Evolutionary conservation across 495 filamentous ascomycete genomes (phyloP), one percentile per base, ranked within the genome.

Genomic region (Parachaetomium inaequale): DNA sequence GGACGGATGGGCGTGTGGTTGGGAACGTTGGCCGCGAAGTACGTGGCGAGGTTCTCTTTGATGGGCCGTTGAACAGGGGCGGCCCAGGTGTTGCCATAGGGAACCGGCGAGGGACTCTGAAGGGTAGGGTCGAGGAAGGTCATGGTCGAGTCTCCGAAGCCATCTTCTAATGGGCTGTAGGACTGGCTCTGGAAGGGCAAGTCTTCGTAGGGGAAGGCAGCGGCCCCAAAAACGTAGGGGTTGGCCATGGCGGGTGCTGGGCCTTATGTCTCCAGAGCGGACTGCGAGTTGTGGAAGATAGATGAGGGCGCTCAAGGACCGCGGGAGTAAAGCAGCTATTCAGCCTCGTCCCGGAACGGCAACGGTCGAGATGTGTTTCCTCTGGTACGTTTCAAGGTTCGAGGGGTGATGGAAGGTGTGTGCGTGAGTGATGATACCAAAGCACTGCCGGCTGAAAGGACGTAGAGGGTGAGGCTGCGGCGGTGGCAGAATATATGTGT

Each of bases 21-120:
- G 4, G 55, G 28, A 6, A 59, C 8, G 5, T 63, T 49, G 23
- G 62, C 32, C 12, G n/a, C 58, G 57, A 72, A 63, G 58, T 66
- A 63, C 17, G 68, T 55, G 45, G 63, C 64, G 21, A 70, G 67
- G 21, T 32, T 62, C 19, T 76, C 71, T 26, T 68, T 65, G 1
- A 76, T 63, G 38, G 67, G 74, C 54, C 65, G 70, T 47, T 68
- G 70, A 23, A 75, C 63, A 26, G 66, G 59, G 34, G 55, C 57
- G 29, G 46, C 55, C 57, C 65, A 64, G 38, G 8, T 26, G 51
- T 38, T 51, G 17, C 10, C 28, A 19, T 59, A 63, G 0, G 32
- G 25, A 23, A 38, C 34, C 7, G 62, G 32, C 17, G 64, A 58
- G 11, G 46, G 14, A 32, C 17, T 63, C 36, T 72, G 65, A 23